These are phyloP conservation scores for Hamigera avellanea DNA, from an alignment of 495 filamentous ascomycete species.

Conservation along the genomic window DNA sequence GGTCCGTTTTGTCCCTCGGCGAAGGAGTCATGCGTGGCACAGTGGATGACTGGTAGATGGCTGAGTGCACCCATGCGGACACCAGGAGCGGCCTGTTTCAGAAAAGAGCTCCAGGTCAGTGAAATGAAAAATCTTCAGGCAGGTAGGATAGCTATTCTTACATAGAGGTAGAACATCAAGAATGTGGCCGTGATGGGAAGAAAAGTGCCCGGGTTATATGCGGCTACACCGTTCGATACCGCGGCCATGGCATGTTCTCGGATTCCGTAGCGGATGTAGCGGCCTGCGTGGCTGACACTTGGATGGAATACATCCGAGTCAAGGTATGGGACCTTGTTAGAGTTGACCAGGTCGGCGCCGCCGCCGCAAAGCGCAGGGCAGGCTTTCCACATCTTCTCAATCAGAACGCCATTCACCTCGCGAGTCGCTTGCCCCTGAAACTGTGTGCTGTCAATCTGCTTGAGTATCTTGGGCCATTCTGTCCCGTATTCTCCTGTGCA, in stretches of 20 bases:
- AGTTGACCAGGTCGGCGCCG: constrained; percentile 10
- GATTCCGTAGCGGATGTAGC: constrained; percentile 40
- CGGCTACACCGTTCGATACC: constrained; percentile 37
- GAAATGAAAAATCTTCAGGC: neutral
- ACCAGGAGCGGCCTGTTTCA: constrained; percentile 26
- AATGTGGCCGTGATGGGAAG: constrained; percentile 31
- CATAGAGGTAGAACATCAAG: constrained; percentile 40
- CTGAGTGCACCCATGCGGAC: constrained; percentile 40
- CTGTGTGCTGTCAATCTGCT: neutral
- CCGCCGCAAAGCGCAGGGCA: constrained; percentile 5
- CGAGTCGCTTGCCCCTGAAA: constrained; percentile 3
- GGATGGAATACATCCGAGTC: constrained; percentile 14
- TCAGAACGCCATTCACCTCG: constrained; percentile 2
- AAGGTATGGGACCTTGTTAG: constrained; percentile 7
- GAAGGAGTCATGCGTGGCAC: constrained; percentile 42
- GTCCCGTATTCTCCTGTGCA: constrained; percentile 3
- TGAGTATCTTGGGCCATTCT: neutral
- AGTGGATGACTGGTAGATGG: constrained; percentile 34
- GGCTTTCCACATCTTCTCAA: constrained; percentile 4
- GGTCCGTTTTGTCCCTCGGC: constrained; percentile 39
- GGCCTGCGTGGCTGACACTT: constrained; percentile 20
- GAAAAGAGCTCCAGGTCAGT: neutral
- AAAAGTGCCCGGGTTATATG: constrained; percentile 26
- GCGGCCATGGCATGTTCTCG: constrained; percentile 41
- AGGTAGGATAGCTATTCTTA: neutral